Base-by-base conservation (phyloP, 192 early-diverging fungal species). In the Coemansia sp. region DNA sequence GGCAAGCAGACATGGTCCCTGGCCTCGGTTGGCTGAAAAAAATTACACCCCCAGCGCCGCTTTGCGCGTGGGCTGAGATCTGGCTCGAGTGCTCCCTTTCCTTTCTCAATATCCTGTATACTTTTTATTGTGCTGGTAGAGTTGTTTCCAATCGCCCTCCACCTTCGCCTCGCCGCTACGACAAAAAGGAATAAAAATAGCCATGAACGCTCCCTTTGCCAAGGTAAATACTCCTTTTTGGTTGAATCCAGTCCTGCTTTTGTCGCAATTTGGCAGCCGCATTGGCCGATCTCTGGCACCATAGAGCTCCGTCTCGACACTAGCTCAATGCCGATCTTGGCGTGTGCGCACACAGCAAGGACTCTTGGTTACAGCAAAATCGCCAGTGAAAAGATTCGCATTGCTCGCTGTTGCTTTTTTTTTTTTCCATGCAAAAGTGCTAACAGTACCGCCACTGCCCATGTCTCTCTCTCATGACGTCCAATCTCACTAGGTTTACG, bases 401-500 rank as follows among this genome's bases (percentile, higher is more conserved):
- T 26, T 26, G 0, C 21, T 12, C 15, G 27, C 43, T 46, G 44
- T 6, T 32, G 29, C 29, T 2, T 32, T 32, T 32, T 32, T 7
- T 32, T 7, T 32, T 7, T 7, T 32, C 29, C 2, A 32, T 32
- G 29, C 29, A 4, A 48, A 46, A 32, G 7, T 32, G 29, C 29
- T 32, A 48, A 46, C 42, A 41, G 15, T 55, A 35, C 21, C 18
- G 55, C 59, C 38, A 34, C 18, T 39, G 26, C 19, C 32, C 8
- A 32, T 9, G 27, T 40, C 6, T 4, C 53, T 17, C 29, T 52
- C 11, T 22, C 36, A 22, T 8, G 14, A 17, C 58, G 42, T 42
- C 18, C 8, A 39, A 27, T 22, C 21, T 34, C 32, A 36, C 11
- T 76, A 98, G 94, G 91, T 95, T 80, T 85, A 94, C 86, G 91